phyloP scores from a whole-genome alignment of 257 asterid species.

The Solanum pimpinellifolium region DNA sequence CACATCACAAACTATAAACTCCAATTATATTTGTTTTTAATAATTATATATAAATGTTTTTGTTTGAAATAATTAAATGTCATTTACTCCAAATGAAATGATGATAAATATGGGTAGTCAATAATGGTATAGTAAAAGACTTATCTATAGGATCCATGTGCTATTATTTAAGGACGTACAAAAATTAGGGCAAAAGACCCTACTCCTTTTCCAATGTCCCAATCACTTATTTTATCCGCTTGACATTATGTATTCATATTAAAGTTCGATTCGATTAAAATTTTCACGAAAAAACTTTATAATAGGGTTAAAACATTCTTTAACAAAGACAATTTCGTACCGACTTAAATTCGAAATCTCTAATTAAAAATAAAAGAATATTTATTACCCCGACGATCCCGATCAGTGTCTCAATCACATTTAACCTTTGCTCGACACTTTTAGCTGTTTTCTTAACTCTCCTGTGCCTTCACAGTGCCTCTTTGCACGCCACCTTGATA shows the following conservation, averaged over 20 bases:
- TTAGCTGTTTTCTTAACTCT: background rate
- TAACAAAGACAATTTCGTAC: fast-evolving
- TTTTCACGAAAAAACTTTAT: fast-evolving
- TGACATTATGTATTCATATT: fast-evolving
- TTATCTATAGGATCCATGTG: background rate
- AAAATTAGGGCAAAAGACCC: background rate
- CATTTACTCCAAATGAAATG: background rate
- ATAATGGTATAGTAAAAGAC: background rate
- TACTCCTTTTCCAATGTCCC: background rate
- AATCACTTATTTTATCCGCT: background rate
- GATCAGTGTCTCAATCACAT: background rate
- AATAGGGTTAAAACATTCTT: fast-evolving
- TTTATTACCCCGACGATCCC: fast-evolving
- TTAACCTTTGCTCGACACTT: background rate
- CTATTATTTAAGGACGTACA: background rate
- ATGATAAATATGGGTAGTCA: background rate
- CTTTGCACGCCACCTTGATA: background rate
- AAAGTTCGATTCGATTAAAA: too few relatives aligned
- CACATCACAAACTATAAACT: background rate
- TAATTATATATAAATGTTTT: too few relatives aligned
- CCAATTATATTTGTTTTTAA: too few relatives aligned
- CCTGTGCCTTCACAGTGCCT: background rate
- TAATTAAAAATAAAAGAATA: fast-evolving
- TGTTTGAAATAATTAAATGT: background rate
- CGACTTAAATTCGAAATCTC: fast-evolving